Evolutionary conservation across 2,329 filamentous ascomycete species (phyloP), one percentile per base, ranked within the genome.

Genomic region (Gnomoniopsis smithogilvyi): DNA sequence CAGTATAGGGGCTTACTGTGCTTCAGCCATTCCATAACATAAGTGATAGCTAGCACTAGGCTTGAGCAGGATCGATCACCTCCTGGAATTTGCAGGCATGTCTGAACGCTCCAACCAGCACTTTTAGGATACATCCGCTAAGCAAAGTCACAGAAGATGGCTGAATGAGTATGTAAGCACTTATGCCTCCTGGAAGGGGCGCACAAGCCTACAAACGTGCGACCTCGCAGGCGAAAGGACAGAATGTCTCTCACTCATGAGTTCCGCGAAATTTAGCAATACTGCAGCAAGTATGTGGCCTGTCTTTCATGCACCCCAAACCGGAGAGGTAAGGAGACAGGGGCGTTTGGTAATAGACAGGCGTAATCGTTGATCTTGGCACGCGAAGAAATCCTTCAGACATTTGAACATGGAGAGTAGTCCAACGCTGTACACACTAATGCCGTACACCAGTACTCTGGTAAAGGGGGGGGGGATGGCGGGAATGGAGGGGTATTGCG

Each of bases 341-440:
- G 75, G 76, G 79, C 81, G 80, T 81, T 83, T 83, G 80, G 80
- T 83, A 83, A 82, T 82, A 76, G 73, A 75, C 73, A 73, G 77
- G 77, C 71, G 66, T 49, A 67, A 43, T 49, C 45, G 33, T 55
- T 49, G 64, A 72, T 83, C 75, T 83, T 76, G 80, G 80, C 80
- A 83, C 80, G 80, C 75, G 74, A 65, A 74, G 75, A 72, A 64
- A 74, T 82, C 80, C 80, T 83, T 83, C 80, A 82, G 76, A 51
- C 80, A 79, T 76, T 72, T 69, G 76, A 78, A 80, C 78, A 80
- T 73, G 68, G 71, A 70, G 67, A 63, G 70, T 67, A 73, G 77
- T 78, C 76, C 79, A 74, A 71, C 78, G 80, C 78, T 81, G 80
- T 83, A 83, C 80, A 83, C 80, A 83, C 80, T 75, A 73, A 83